phyloP scores from a whole-genome alignment of 2,329 filamentous ascomycete species.

The Cladosporium colombiae region DNA sequence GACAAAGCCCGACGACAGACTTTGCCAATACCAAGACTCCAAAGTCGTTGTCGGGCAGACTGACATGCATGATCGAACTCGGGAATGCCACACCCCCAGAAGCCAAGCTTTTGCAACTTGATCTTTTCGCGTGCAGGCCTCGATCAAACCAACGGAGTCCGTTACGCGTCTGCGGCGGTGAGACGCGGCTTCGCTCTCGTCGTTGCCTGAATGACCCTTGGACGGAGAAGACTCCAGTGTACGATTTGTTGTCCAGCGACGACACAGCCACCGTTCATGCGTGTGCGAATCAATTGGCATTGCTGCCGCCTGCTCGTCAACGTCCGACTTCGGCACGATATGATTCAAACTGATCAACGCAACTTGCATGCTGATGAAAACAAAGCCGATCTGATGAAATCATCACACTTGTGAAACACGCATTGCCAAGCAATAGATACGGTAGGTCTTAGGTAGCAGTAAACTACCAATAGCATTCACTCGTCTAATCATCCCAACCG shows the following conservation, averaged over 20 bases:
- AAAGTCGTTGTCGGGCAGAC: background rate
- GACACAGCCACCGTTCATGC: background rate
- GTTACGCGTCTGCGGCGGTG: slow-evolving; percentile 6
- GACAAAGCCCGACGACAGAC: background rate
- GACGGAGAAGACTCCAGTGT: background rate
- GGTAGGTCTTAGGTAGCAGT: background rate
- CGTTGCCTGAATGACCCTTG: background rate
- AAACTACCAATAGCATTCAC: background rate
- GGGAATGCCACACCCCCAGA: background rate
- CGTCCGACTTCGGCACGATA: background rate
- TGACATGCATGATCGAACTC: background rate
- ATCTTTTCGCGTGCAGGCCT: background rate
- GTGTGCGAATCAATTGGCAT: no score
- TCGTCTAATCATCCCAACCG: slow-evolving; percentile 10
- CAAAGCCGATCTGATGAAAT: background rate
- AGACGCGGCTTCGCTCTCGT: background rate
- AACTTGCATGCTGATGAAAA: background rate
- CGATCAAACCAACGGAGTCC: background rate
- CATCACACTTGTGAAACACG: background rate
- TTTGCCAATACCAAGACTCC: background rate
- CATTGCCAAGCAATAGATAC: background rate
- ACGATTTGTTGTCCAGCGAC: background rate
- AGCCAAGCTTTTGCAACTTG: slow-evolving; percentile 4
- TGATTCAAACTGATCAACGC: background rate
- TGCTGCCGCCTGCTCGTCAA: background rate